Conservation (phyloP, 2,329 filamentous ascomycete genomes). For the Ceratocystiopsis minuta region DNA sequence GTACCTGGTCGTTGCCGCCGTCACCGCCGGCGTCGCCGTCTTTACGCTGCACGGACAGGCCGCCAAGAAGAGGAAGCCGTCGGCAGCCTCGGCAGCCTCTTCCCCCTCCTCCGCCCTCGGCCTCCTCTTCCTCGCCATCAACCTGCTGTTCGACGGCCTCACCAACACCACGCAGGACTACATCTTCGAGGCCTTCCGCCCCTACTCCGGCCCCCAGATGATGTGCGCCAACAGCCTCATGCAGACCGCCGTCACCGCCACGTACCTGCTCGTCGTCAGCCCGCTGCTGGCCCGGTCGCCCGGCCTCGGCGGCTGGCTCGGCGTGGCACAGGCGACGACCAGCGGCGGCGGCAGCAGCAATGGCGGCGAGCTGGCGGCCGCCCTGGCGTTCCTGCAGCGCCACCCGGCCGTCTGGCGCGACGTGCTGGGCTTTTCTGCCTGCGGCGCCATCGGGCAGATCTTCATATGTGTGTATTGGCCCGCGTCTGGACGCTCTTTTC, state of each 20-base stretch:
- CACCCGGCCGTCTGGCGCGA: conserved; percentile 75
- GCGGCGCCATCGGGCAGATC: conserved; percentile 82
- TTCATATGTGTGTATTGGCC: conserved; percentile 70
- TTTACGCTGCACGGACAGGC: conserved; percentile 75
- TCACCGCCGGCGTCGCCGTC: conserved; percentile 81
- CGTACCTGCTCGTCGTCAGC: conserved; percentile 57
- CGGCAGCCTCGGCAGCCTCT: conserved; percentile 13
- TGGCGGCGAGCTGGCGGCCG: conserved; percentile 62
- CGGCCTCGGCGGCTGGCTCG: conserved; percentile 43
- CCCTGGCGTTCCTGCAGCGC: conserved; percentile 59
- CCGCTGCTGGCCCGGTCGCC: conserved; percentile 57
- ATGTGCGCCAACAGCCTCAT: conserved; percentile 97
- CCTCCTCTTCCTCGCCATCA: conserved; percentile 66
- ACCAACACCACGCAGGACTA: conserved; percentile 96
- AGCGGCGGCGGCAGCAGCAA: conserved; percentile 20
- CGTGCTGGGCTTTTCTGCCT: conserved; percentile 75
- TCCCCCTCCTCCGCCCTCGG: conserved; percentile 42
- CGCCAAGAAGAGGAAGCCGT: conserved; percentile 21
- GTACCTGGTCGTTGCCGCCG: conserved; percentile 79
- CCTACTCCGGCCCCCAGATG: conserved; percentile 90
- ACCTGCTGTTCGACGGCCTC: conserved; percentile 85
- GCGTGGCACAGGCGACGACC: conserved; percentile 48
- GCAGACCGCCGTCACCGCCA: conserved; percentile 55
- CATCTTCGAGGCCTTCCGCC: conserved; percentile 64
- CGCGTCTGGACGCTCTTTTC: conserved; percentile 12